Conservation (phyloP, 2,329 filamentous ascomycete genomes). For the Venturia pyrina region DNA sequence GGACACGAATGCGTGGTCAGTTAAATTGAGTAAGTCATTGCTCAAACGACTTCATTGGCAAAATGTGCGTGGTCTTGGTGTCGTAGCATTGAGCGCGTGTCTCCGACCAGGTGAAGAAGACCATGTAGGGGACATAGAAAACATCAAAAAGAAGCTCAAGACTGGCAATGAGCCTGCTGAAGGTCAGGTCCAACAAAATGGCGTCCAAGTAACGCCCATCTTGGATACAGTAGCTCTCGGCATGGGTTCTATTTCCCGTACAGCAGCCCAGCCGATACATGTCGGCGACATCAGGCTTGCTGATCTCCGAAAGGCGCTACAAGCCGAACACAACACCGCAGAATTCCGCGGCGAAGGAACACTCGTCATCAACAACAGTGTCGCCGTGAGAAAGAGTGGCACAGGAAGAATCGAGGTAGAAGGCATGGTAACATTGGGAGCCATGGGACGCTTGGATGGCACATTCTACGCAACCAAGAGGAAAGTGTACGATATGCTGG, state of each 20-base stretch:
- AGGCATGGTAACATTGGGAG: constrained; percentile 24
- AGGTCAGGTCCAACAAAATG: constrained; percentile 36
- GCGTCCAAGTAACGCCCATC: constrained; percentile 30
- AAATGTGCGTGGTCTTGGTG: constrained; percentile 76
- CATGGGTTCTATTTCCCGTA: constrained; percentile 62
- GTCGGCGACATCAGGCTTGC: constrained; percentile 87
- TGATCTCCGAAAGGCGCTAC: constrained; percentile 77
- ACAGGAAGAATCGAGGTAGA: constrained; percentile 86
- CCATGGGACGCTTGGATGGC: constrained; percentile 31
- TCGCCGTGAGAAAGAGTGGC: constrained; percentile 79
- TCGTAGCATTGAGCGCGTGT: constrained; percentile 82
- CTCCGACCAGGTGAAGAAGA: constrained; percentile 38
- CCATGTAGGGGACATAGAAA: constrained; percentile 30
- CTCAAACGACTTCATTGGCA: constrained; percentile 90
- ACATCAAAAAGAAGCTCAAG: constrained; percentile 45
- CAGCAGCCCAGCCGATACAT: constrained; percentile 78
- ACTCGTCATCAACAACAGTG: constrained; percentile 75
- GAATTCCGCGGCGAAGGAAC: constrained; percentile 93
- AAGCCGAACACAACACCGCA: constrained; percentile 69
- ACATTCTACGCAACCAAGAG: constrained; percentile 81
- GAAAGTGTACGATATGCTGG: constrained; percentile 88
- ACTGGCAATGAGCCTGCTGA: constrained; percentile 34
- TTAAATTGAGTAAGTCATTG: constrained; percentile 76
- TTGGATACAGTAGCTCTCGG: constrained; percentile 50
- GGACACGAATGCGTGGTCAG: constrained; percentile 94